Conservation (phyloP, 2,329 filamentous ascomycete species). For the Diplocarpon rosae region DNA sequence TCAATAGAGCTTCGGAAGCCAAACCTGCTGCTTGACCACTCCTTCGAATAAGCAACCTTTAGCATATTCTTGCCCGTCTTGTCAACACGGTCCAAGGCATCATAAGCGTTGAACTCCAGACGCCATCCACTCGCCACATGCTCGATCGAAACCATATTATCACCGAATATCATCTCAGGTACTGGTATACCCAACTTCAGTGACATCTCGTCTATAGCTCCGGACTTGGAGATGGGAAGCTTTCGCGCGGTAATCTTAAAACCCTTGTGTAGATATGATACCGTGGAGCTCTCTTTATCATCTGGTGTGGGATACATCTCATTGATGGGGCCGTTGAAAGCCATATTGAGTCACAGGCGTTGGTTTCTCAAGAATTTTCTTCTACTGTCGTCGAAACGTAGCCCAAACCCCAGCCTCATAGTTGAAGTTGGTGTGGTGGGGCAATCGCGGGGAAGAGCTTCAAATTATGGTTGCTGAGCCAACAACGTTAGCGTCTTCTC, state of each 20-base stretch:
- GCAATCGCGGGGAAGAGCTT: neutral
- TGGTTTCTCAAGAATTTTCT: neutral
- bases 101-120: constrained; percentile 72
- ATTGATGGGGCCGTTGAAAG: constrained; percentile 29
- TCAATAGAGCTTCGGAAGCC: neutral
- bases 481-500: neutral
- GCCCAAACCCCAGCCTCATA: neutral
- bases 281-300: constrained; percentile 43
- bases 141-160: constrained; percentile 71
- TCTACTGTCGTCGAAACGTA: neutral
- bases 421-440: neutral
- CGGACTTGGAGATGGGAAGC: constrained; percentile 87
- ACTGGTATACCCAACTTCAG: constrained; percentile 70
- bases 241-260: constrained; percentile 78
- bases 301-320: constrained; percentile 45
- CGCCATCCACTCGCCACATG: constrained; percentile 69
- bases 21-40: constrained; percentile 53
- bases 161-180: constrained; percentile 98
- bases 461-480: neutral
- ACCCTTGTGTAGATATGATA: constrained; percentile 45
- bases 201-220: constrained; percentile 78
- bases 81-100: constrained; percentile 82
- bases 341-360: constrained; percentile 14
- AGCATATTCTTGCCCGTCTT: constrained; percentile 89
- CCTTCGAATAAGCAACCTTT: constrained; percentile 82